Conservation (phyloP, 768 basidiomycete genomes). For the Boletus coccyginus region DNA sequence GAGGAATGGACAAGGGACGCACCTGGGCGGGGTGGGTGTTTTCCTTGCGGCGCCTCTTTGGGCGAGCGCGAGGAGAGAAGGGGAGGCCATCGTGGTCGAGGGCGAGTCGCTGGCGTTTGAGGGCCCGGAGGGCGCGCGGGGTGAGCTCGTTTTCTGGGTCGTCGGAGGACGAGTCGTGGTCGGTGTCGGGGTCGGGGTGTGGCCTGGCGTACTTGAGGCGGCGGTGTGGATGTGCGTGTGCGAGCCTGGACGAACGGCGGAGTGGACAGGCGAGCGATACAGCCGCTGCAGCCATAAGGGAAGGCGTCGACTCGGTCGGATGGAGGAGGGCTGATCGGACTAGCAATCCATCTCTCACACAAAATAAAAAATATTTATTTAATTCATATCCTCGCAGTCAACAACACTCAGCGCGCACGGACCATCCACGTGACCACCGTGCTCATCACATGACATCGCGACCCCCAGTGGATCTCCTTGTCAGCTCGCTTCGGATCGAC, state of each 20-base stretch:
- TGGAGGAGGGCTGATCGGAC: constrained; percentile 15
- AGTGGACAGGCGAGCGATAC: constrained; percentile 29
- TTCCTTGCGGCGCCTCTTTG: constrained; percentile 25
- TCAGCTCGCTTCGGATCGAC: no score
- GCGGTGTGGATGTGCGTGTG: constrained; percentile 5
- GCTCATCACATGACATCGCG: no score
- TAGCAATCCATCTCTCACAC: neutral
- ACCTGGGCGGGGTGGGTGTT: constrained; percentile 1
- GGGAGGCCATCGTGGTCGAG: constrained; percentile 30
- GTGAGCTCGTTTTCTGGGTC: constrained; percentile 33
- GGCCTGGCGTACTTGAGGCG: neutral
- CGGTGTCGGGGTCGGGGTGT: constrained; percentile 17
- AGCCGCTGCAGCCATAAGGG: constrained; percentile 30
- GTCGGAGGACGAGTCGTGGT: constrained; percentile 17
- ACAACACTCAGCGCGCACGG: neutral
- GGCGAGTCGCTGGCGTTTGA: constrained; percentile 32
- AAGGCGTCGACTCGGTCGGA: neutral
- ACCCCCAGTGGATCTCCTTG: no score
- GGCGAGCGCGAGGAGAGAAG: constrained; percentile 10
- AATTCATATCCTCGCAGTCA: no score
- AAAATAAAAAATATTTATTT: neutral
- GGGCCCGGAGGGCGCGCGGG: constrained; percentile 33
- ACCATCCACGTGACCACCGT: no score
- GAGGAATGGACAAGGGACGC: neutral
- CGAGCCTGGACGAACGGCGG: constrained; percentile 28